Evolutionary conservation across 2,329 filamentous ascomycete species (phyloP), one percentile per base, ranked within the genome.

Genomic region (Albophoma yamanashiensis): DNA sequence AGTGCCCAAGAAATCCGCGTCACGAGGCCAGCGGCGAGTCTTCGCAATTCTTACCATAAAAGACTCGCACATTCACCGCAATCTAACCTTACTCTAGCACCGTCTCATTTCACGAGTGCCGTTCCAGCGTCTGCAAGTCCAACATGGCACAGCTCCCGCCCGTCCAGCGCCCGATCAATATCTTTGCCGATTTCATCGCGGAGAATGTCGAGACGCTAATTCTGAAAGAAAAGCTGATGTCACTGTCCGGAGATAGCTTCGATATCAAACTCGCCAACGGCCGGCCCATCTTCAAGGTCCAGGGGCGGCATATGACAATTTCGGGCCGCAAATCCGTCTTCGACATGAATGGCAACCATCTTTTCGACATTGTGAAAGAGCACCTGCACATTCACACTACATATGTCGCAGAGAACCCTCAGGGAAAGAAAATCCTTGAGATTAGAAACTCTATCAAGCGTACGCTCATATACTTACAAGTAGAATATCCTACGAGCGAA

Each of bases 201-300:
- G 67, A 61, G 0, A 70, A 75, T 39, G 66, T 69, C 7, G 76
- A 79, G 66, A 83, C 79, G 2, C 72, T 89, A 8, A 68, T 83
- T 1, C 74, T 89, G 56, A 82, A 80, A 65, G 85, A 89, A 67
- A 85, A 84, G 65, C 75, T 87, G 22, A 69, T 86, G 61, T 87
- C 85, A 3, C 72, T 87, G 11, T 79, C 79, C 1, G 84, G 84
- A 60, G 85, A 89, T 73, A 83, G 79, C 70, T 89, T 88, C 72
- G 81, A 82, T 63, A 81, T 89, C 70, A 80, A 78, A 59, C 78
- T 81, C 6, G 72, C 77, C 53, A 79, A 78, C 61, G 83, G 83
- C 27, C 73, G 77, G 27, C 77, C 81, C 0, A 65, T 87, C 39
- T 71, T 87, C 63, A 78, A 79, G 63, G 80, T 87, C 52, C 73